These are phyloP conservation scores for Volvox carteri DNA, from an alignment of 163 green algal genomes.

Conservation along the genomic window DNA sequence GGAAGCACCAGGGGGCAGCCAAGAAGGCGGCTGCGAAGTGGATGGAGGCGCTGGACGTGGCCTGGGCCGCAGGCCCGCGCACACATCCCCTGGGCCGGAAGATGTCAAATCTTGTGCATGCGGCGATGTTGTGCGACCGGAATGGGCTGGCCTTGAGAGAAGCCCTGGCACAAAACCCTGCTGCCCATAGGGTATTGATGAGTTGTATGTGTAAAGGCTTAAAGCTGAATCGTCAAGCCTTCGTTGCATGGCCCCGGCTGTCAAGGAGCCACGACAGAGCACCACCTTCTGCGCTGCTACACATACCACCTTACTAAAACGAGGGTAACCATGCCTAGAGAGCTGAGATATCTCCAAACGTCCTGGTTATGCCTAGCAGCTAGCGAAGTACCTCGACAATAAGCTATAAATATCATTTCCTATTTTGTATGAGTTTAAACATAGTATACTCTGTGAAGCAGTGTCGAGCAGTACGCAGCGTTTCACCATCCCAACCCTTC, in stretches of 20 bases:
- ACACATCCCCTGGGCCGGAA: neutral
- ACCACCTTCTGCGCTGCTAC: too few relatives aligned
- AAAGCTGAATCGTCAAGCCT: neutral
- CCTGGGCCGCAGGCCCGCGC: neutral
- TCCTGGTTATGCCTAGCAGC: too few relatives aligned
- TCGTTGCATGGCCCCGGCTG: neutral
- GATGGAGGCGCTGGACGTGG: neutral
- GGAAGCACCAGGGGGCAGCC: conserved; percentile 38
- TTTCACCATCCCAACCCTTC: neutral
- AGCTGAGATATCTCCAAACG: too few relatives aligned
- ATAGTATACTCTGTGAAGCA: neutral
- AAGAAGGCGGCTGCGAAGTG: conserved; percentile 6
- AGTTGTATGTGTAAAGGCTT: neutral
- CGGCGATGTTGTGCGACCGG: neutral
- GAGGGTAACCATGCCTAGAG: too few relatives aligned
- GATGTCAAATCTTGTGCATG: neutral
- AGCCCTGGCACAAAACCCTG: neutral
- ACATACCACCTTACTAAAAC: too few relatives aligned
- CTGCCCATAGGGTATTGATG: neutral
- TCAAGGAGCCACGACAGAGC: neutral
- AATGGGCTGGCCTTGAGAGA: neutral
- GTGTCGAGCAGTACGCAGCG: neutral
- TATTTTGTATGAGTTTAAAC: neutral
- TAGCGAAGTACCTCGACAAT: too few relatives aligned
- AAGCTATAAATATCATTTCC: too few relatives aligned